Conservation (phyloP, 306 rosid species). For the Astragalus membranaceus region DNA sequence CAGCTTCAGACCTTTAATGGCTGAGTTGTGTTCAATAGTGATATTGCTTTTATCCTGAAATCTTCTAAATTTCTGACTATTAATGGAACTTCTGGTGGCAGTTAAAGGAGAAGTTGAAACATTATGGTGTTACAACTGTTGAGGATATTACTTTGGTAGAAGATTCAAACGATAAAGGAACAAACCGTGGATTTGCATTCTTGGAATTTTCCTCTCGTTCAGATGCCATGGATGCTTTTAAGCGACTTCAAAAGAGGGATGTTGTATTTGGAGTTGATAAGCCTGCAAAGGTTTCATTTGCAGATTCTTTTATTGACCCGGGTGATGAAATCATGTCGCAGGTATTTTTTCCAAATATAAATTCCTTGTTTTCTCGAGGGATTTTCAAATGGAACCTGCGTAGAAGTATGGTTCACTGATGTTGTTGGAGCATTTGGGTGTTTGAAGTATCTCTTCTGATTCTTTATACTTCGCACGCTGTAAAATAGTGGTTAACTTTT, state of each 20-base stretch:
- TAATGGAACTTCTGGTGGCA: constrained; percentile 40
- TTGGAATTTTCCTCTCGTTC: constrained; percentile 88
- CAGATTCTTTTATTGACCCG: constrained; percentile 95
- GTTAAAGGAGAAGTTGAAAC: constrained; percentile 89
- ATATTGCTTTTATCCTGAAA: constrained; percentile 21
- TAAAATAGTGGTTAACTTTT: neutral
- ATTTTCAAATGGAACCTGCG: neutral
- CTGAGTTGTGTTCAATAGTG: neutral
- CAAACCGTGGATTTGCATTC: constrained; percentile 94
- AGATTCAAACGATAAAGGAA: constrained; percentile 84
- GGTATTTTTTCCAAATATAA: constrained; percentile 46
- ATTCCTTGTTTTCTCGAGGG: constrained; percentile 10
- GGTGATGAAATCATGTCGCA: constrained; percentile 98
- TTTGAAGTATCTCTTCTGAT: neutral
- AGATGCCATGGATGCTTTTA: constrained; percentile 99
- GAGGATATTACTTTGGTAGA: constrained; percentile 90
- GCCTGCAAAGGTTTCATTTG: constrained; percentile 97
- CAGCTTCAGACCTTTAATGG: constrained; percentile 3
- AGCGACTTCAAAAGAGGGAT: constrained; percentile 90
- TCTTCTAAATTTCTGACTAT: constrained; percentile 27
- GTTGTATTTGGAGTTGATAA: constrained; percentile 93
- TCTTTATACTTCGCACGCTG: neutral
- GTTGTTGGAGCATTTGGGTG: constrained; percentile 2
- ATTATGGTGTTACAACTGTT: constrained; percentile 85
- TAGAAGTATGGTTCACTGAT: constrained; percentile 1